Percentiles rank a stretch among this genome's conserved stretches.
These are phyloP conservation scores for Plasmodium malariae DNA, from an alignment of 169 alveolate genomes.

Conservation along the genomic window DNA sequence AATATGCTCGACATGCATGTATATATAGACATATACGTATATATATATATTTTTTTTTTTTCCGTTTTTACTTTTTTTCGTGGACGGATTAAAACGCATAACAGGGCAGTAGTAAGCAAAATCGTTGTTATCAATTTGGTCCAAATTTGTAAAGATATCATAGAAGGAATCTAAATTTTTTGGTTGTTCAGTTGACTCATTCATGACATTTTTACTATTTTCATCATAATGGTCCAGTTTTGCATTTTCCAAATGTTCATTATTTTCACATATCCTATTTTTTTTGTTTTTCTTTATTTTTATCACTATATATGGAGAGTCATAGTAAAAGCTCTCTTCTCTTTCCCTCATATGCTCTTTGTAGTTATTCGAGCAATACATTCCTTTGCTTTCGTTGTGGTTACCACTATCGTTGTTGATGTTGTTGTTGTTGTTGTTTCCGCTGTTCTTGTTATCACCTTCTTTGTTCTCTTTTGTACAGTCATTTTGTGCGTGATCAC, in stretches of 20 bases:
- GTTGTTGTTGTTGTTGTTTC: not conserved
- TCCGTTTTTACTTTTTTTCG: slow-evolving; percentile 14
- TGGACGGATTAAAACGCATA: slow-evolving; percentile 27
- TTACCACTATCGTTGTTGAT: not conserved
- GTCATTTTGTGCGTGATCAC: not conserved
- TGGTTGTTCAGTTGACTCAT: not conserved
- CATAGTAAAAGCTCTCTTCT: slow-evolving; percentile 39
- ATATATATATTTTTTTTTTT: not conserved
- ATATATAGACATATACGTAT: no score
- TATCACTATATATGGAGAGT: slow-evolving; percentile 53
- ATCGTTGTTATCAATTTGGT: slow-evolving; percentile 11
- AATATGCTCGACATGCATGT: no score
- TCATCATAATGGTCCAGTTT: slow-evolving; percentile 6
- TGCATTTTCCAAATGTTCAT: slow-evolving; percentile 8
- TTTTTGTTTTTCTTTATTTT: slow-evolving; percentile 51
- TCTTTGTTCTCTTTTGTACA: no score
- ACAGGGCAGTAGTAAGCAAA: slow-evolving; percentile 64
- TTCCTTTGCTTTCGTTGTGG: not conserved
- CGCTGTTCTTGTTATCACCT: not conserved
- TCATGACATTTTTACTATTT: not conserved
- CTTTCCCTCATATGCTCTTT: slow-evolving; percentile 1
- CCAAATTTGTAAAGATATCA: slow-evolving; percentile 36
- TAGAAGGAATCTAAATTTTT: not conserved
- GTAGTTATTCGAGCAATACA: no score
- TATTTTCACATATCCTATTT: not conserved